A percentile compares a stretch with the other conserved stretches of the same genome.
These are phyloP conservation scores for Macrocybe gigantea DNA, from an alignment of 768 basidiomycete species.

Conservation along the genomic window DNA sequence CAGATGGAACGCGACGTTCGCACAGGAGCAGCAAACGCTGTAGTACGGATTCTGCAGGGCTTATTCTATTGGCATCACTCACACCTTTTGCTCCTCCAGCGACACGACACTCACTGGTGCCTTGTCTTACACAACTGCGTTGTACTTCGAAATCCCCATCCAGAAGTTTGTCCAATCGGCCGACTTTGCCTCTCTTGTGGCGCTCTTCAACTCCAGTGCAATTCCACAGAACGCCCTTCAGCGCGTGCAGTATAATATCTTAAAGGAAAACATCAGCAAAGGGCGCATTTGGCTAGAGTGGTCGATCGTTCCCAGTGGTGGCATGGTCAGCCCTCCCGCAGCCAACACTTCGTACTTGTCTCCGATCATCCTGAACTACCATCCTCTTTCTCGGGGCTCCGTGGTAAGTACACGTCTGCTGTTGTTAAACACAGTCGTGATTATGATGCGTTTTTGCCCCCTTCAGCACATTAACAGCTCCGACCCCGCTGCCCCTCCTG, in stretches of 20 bases:
- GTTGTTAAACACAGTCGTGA: too few relatives aligned
- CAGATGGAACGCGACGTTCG: slow-evolving; percentile 3
- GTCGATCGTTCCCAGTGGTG: slow-evolving; percentile 5
- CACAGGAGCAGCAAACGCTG: too few relatives aligned
- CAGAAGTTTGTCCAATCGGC: slow-evolving; percentile 10
- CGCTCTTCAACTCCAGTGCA: slow-evolving; percentile 4
- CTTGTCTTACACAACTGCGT: too few relatives aligned
- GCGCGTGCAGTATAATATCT: slow-evolving; percentile 8
- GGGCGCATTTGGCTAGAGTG: not conserved
- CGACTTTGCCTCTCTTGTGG: slow-evolving; percentile 8
- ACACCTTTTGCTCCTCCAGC: too few relatives aligned
- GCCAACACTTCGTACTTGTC: slow-evolving; percentile 11
- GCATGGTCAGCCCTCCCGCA: slow-evolving; percentile 7
- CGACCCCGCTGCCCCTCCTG: slow-evolving; percentile 12
- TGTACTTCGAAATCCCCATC: slow-evolving; percentile 1
- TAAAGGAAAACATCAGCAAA: slow-evolving; percentile 10
- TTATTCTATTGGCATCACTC: too few relatives aligned
- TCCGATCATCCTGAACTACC: slow-evolving; percentile 9
- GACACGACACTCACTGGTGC: too few relatives aligned
- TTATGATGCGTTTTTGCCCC: too few relatives aligned
- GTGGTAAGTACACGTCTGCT: not conserved
- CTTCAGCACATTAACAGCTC: slow-evolving; percentile 11
- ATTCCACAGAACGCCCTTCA: slow-evolving; percentile 11
- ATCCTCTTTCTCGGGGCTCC: slow-evolving; percentile 10
- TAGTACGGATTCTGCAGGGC: too few relatives aligned